Evolutionary conservation across 1,284 basidiomycete genomes (phyloP).

Genomic region (Sporisorium iseilematis-ciliati): DNA sequence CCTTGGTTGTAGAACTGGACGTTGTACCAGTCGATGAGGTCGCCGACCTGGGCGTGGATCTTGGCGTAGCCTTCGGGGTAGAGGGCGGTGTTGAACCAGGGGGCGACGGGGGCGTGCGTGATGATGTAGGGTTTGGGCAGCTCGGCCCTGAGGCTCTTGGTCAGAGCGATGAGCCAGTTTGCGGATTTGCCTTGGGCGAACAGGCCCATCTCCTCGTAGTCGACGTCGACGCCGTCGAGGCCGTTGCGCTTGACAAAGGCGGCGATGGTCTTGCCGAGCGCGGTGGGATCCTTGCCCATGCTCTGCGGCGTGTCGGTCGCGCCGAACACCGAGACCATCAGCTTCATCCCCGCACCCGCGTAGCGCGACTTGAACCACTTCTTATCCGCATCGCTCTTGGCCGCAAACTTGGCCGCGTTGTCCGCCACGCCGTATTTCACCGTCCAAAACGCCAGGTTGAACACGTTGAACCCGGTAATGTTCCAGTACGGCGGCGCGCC

Average conservation of each 20-base stretch:
- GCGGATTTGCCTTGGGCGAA: constrained; percentile 38
- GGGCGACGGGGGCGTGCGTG: constrained; percentile 64
- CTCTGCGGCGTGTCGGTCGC: constrained; percentile 74
- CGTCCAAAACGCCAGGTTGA: constrained; percentile 73
- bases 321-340: constrained; percentile 70
- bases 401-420: constrained; percentile 59
- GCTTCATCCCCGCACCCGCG: constrained; percentile 71
- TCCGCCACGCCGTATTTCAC: constrained; percentile 67
- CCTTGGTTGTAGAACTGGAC: constrained; percentile 63
- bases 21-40: constrained; percentile 73
- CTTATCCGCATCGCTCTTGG: constrained; percentile 42
- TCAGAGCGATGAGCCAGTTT: constrained; percentile 71
- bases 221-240: constrained; percentile 75
- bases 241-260: constrained; percentile 72
- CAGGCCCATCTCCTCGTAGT: constrained; percentile 73
- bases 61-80: constrained; percentile 45
- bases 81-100: constrained; percentile 53
- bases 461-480: constrained; percentile 69
- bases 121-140: constrained; percentile 70
- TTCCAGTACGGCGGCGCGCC: constrained; percentile 46
- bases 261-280: constrained; percentile 51
- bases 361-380: constrained; percentile 69
- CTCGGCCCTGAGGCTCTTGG: constrained; percentile 70
- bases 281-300: constrained; percentile 28
- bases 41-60: constrained; percentile 47